Evolutionary conservation across 169 alveolate genomes (phyloP).

Genomic region (Cystoisospora suis): DNA sequence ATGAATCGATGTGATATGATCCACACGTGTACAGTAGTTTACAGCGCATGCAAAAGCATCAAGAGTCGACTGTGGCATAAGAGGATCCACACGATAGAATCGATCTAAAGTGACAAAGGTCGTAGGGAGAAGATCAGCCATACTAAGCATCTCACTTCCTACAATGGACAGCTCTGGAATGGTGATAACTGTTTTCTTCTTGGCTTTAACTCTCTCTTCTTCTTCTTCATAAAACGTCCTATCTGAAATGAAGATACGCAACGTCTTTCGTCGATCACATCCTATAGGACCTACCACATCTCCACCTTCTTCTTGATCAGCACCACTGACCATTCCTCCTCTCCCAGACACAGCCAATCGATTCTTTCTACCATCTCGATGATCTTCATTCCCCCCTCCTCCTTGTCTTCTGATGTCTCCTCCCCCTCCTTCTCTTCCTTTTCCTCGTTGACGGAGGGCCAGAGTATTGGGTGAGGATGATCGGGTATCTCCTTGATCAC

Average conservation of each 20-base stretch:
- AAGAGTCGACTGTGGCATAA: slow-evolving; percentile 52
- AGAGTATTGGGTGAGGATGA: no score
- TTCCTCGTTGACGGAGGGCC: not conserved
- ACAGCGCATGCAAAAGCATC: slow-evolving; percentile 62
- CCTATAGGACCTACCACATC: slow-evolving; percentile 44
- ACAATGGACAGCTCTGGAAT: slow-evolving; percentile 43
- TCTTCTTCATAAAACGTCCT: slow-evolving; percentile 57
- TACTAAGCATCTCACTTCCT: slow-evolving; percentile 52
- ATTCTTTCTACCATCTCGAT: not conserved
- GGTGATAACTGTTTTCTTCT: slow-evolving; percentile 46
- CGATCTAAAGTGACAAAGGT: slow-evolving; percentile 54
- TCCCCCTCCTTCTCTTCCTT: not conserved
- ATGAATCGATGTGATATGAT: not conserved
- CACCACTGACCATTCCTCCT: no score
- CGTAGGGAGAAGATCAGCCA: slow-evolving; percentile 60
- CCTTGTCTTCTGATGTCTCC: not conserved
- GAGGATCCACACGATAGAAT: slow-evolving; percentile 46
- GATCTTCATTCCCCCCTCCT: not conserved
- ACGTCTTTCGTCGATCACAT: slow-evolving; percentile 40
- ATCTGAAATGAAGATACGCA: slow-evolving; percentile 42
- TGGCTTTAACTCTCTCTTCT: slow-evolving; percentile 22
- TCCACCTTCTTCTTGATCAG: not conserved
- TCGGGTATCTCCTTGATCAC: no score
- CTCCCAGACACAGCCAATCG: no score
- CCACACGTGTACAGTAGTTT: slow-evolving; percentile 52